phyloP scores from a whole-genome alignment of 2,329 filamentous ascomycete genomes.

The Pseudogymnoascus sp. region DNA sequence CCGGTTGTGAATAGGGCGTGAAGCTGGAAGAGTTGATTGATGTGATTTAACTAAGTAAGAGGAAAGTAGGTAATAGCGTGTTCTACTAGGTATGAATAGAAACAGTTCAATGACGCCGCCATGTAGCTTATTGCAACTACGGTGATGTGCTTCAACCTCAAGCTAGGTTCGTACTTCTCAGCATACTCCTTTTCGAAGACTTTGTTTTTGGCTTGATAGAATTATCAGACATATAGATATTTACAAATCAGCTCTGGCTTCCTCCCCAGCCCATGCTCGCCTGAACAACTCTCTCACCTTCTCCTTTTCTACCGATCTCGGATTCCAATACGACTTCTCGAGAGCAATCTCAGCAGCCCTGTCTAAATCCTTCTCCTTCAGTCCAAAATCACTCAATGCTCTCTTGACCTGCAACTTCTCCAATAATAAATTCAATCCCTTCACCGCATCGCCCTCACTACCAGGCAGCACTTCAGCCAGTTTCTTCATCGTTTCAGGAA shows the following conservation, averaged over 20 bases:
- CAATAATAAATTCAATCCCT: constrained; percentile 51
- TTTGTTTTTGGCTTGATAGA: too few relatives aligned
- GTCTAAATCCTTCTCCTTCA: constrained; percentile 55
- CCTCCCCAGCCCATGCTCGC: constrained; percentile 55
- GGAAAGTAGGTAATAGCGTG: background rate
- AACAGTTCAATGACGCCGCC: background rate
- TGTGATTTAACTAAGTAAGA: background rate
- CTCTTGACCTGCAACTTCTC: constrained; percentile 47
- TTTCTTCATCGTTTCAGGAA: constrained; percentile 46
- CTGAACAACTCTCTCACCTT: constrained; percentile 51
- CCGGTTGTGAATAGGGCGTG: constrained; percentile 19
- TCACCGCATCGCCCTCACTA: constrained; percentile 52
- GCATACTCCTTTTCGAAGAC: too few relatives aligned
- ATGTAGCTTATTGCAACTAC: constrained; percentile 8
- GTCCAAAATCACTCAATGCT: constrained; percentile 48
- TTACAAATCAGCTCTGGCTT: constrained; percentile 47
- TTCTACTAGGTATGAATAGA: constrained; percentile 8
- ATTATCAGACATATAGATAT: background rate
- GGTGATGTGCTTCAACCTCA: constrained; percentile 18
- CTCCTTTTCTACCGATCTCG: constrained; percentile 45
- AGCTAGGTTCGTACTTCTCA: too few relatives aligned
- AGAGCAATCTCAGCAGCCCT: constrained; percentile 54
- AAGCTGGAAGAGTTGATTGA: background rate
- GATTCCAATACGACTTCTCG: constrained; percentile 54
- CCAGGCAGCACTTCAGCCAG: constrained; percentile 49